Percentiles rank a stretch among this genome's conserved stretches.
These are phyloP conservation scores for Colletotrichum australisinense DNA, from an alignment of 2,329 filamentous ascomycete species.

Conservation along the genomic window DNA sequence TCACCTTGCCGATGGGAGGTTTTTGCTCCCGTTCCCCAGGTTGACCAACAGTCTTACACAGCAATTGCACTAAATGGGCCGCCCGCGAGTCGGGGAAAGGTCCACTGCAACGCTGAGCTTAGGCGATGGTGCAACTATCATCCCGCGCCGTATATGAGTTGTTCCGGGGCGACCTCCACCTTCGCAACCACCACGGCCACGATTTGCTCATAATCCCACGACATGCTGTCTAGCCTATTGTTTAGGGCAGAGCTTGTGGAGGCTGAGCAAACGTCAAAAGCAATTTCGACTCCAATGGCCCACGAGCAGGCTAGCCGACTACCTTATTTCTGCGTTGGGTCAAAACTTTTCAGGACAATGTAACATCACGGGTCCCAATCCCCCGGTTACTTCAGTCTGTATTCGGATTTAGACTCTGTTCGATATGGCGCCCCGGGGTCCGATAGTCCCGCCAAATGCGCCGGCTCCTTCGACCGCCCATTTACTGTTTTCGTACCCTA, in stretches of 20 bases:
- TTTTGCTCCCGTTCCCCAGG: conserved; percentile 4
- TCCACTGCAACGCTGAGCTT: conserved; percentile 10
- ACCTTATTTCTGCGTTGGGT: background rate
- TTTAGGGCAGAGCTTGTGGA: background rate
- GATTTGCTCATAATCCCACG: background rate
- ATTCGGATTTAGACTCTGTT: background rate
- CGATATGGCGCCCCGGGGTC: conserved; percentile 11
- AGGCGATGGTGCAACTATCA: conserved; percentile 25
- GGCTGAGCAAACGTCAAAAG: conserved; percentile 18
- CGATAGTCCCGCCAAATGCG: background rate
- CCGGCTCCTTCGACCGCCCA: background rate
- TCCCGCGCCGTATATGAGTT: conserved; percentile 24
- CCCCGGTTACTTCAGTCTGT: background rate
- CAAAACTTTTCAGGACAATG: background rate
- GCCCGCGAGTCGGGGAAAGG: conserved; percentile 9
- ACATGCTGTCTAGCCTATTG: background rate
- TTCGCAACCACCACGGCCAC: background rate
- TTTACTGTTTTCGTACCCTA: no score
- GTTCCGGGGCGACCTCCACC: conserved; percentile 21
- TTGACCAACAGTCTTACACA: background rate
- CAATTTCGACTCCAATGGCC: conserved; percentile 13
- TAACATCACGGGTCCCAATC: background rate
- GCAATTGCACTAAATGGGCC: background rate
- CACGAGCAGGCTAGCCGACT: background rate
- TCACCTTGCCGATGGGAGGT: conserved; percentile 2